Conservation (phyloP, 2,329 filamentous ascomycete genomes). For the Fusarium duplospermum region DNA sequence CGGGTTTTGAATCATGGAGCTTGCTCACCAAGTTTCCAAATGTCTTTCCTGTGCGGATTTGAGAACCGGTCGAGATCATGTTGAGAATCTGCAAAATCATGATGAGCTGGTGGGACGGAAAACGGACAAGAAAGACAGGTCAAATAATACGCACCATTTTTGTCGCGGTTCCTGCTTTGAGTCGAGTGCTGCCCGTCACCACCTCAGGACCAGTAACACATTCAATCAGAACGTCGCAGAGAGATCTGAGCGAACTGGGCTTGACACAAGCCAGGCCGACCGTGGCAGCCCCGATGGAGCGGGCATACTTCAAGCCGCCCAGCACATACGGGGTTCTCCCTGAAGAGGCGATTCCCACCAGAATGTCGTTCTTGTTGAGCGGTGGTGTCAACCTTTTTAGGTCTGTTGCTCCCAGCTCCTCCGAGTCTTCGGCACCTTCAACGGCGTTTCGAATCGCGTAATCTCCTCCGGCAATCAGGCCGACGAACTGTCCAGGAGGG, state of each 20-base stretch:
- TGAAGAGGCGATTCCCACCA: constrained; percentile 34
- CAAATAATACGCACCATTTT: not conserved
- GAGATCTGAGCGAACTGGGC: not conserved
- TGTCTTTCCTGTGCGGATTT: not conserved
- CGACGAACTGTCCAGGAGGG: not conserved
- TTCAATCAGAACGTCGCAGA: constrained; percentile 10
- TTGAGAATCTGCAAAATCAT: not conserved
- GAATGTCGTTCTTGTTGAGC: constrained; percentile 11
- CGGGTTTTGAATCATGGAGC: not conserved
- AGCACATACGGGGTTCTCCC: constrained; percentile 32
- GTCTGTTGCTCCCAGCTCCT: constrained; percentile 14
- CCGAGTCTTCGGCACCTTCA: constrained; percentile 31
- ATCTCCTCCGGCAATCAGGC: not conserved
- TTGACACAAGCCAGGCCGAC: constrained; percentile 6
- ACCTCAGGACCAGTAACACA: constrained; percentile 12
- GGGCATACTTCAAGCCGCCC: constrained; percentile 13
- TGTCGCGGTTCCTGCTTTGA: constrained; percentile 14
- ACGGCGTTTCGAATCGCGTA: constrained; percentile 30
- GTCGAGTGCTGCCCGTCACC: constrained; percentile 2
- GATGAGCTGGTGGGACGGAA: not conserved
- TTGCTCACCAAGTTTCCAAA: not conserved
- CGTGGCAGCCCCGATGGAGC: constrained; percentile 5
- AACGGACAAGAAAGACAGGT: not conserved
- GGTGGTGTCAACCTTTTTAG: constrained; percentile 6
- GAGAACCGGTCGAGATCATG: not conserved